These are phyloP conservation scores for Penicillium verhagenii DNA, from an alignment of 495 filamentous ascomycete genomes.

Conservation along the genomic window DNA sequence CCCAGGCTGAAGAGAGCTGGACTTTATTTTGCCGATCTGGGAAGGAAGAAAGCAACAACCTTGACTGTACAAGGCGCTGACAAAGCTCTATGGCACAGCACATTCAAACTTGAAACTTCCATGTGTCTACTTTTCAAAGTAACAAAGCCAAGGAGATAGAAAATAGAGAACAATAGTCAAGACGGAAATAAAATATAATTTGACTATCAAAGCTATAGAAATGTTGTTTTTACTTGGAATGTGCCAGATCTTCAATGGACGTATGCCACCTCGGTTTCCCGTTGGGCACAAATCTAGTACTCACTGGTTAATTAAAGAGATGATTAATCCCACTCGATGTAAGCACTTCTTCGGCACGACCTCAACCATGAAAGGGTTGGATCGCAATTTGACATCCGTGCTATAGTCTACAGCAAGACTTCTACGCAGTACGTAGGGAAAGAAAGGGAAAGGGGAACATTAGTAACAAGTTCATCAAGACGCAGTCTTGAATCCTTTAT, in stretches of 20 bases:
- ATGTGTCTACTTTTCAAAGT: too few species aligned
- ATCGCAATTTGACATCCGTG: constrained; percentile 99
- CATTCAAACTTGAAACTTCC: too few species aligned
- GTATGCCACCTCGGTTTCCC: constrained; percentile 41
- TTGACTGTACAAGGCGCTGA: too few species aligned
- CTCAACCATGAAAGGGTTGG: constrained; percentile 74
- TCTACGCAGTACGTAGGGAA: background rate
- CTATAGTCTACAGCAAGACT: constrained; percentile 45
- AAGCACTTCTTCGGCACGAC: constrained; percentile 91
- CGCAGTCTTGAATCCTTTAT: constrained; percentile 14
- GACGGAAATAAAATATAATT: background rate
- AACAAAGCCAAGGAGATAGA: background rate
- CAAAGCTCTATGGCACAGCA: too few species aligned
- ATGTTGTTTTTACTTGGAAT: constrained; percentile 14
- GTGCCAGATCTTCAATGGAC: constrained; percentile 52
- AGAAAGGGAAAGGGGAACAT: background rate
- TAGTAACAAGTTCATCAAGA: constrained; percentile 7
- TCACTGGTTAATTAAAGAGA: constrained; percentile 35
- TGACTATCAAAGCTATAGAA: background rate
- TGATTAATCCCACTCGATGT: constrained; percentile 46
- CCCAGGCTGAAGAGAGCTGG: too few species aligned
- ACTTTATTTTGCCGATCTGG: too few species aligned
- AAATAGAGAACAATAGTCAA: background rate
- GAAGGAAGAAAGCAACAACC: too few species aligned
- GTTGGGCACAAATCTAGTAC: constrained; percentile 52